Evolutionary conservation across 345 rosid species (phyloP).

Genomic region (Passiflora organensis): DNA sequence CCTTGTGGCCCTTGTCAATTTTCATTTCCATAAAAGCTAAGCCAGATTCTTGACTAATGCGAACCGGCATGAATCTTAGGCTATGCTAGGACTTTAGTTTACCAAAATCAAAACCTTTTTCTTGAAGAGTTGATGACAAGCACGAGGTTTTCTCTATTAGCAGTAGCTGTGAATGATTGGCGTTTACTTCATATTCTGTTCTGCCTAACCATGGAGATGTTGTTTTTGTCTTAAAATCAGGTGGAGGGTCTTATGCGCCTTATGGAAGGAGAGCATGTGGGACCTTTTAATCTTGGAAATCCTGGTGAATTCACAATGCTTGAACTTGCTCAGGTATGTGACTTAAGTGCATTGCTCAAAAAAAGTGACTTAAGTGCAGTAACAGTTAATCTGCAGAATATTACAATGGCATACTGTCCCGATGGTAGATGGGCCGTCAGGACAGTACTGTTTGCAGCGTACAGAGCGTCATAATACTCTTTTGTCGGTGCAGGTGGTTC

Average conservation of each 20-base stretch:
- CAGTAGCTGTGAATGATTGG: too few relatives aligned
- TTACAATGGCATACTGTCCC: too few relatives aligned
- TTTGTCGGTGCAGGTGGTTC: constrained; percentile 65
- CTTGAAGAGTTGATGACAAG: not conserved
- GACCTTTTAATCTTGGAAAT: constrained; percentile 95
- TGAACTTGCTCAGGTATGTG: constrained; percentile 78
- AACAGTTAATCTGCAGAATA: too few relatives aligned
- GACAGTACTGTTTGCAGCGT: not conserved
- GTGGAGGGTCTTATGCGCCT: constrained; percentile 92
- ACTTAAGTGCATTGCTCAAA: not conserved
- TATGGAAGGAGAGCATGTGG: constrained; percentile 97
- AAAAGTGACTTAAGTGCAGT: too few relatives aligned
- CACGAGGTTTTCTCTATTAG: too few relatives aligned
- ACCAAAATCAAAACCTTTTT: not conserved
- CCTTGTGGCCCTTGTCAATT: too few relatives aligned
- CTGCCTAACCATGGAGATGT: too few relatives aligned
- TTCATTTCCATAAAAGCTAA: too few relatives aligned
- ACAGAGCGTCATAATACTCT: constrained; percentile 1
- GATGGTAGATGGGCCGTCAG: too few relatives aligned
- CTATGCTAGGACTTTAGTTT: not conserved
- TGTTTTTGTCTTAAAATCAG: constrained; percentile 20
- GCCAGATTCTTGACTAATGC: too few relatives aligned
- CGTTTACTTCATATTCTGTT: too few relatives aligned
- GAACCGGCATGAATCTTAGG: too few relatives aligned
- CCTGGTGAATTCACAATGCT: constrained; percentile 99